Base-by-base conservation (phyloP, 2,329 filamentous ascomycete species). In the Ilyonectria mors-panacis region DNA sequence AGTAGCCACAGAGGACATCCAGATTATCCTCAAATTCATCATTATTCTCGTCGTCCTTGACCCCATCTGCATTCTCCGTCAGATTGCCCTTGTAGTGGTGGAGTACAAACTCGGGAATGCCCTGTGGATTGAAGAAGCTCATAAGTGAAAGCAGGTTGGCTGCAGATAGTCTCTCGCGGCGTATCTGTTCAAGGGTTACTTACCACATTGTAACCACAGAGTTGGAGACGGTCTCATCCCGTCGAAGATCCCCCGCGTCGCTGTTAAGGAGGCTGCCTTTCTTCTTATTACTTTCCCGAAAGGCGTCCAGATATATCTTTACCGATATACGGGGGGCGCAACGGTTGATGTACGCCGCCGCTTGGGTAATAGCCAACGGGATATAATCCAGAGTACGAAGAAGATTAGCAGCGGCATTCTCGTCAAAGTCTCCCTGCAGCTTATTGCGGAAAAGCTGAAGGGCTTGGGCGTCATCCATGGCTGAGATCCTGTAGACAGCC, bases 371-470 rank as follows among this genome's bases (percentile, higher is more conserved):
- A 4, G 21, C 21, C 21, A 23, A 23, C 21, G 21, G 21, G 21
- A 23, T 23, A 23, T 23, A 23, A 23, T 23, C 21, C 21, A 23
- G 21, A 23, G 35, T 15, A 37, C 3, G 8, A 37, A 37, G 1
- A 72, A 55, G 0, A 69, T 70, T 72, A 0, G 70, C 69, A 17
- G 63, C 58, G 0, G 58, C 54, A 17, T 67, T 72, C 64, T 35
- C 63, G 56, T 3, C 68, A 65, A 9, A 77, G 54, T 55, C 72
- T 65, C 7, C 71, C 73, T 3, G n/a, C 65, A 4, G 81, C 75
- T 21, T 66, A 19, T 6, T 76, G 59, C 0, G 79, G 65, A 28
- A 80, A 73, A n/a, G 12, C n/a, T 73, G 21, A 23, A 23, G 21
- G 21, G 21, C 21, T 23, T 23, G 21, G 21, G 21, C 21, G 21